Conservation (phyloP, 768 basidiomycete species). For the Kwoniella dendrophila region DNA sequence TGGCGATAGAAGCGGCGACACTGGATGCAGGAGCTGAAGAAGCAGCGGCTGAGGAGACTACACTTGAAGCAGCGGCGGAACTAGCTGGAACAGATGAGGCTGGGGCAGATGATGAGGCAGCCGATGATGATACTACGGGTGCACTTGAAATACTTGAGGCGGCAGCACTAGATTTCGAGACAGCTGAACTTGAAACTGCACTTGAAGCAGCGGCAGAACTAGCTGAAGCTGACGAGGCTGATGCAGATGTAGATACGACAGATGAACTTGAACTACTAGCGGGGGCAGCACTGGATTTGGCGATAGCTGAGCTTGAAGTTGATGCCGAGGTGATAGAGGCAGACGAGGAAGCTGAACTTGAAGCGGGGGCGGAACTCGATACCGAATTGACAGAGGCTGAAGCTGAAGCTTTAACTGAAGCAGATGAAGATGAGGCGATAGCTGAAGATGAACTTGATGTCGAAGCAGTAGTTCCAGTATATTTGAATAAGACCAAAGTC, state of each 20-base stretch:
- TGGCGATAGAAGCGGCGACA: constrained; percentile 14
- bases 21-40: neutral
- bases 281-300: neutral
- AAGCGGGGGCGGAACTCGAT: too few species aligned
- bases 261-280: neutral
- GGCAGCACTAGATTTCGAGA: neutral
- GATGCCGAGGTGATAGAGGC: constrained; percentile 11
- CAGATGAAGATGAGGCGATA: neutral
- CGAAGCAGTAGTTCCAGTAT: neutral
- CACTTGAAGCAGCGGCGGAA: neutral
- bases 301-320: constrained; percentile 3
- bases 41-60: constrained; percentile 2
- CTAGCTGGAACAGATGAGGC: constrained; percentile 12
- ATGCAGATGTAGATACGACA: neutral
- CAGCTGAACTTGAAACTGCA: neutral
- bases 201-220: neutral
- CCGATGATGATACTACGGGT: too few species aligned
- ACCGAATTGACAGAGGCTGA: too few species aligned
- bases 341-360: neutral
- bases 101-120: neutral
- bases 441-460: constrained; percentile 6
- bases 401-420: neutral
- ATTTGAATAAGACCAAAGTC: too few species aligned
- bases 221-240: neutral
- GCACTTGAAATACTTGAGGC: neutral